These are phyloP conservation scores for Tolypocladium pustulatum DNA, from an alignment of 2,329 filamentous ascomycete genomes.

Conservation along the genomic window DNA sequence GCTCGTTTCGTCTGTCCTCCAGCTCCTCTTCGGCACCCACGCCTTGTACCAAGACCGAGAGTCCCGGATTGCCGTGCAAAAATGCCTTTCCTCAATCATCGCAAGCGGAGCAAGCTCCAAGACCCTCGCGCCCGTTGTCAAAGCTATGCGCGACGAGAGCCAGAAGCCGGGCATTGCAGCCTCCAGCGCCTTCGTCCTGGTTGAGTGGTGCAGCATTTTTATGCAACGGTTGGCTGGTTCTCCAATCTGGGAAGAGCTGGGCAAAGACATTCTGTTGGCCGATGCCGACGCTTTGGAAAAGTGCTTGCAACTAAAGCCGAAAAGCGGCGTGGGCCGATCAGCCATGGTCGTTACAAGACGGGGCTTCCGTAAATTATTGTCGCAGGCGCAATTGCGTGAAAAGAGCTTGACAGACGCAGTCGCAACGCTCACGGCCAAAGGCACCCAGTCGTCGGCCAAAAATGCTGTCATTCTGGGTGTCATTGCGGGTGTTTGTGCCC, in stretches of 20 bases:
- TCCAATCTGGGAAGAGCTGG: conserved; percentile 52
- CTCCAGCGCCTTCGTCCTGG: conserved; percentile 73
- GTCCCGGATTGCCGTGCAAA: conserved; percentile 74
- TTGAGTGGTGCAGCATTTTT: conserved; percentile 80
- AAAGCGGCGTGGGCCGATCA: conserved; percentile 56
- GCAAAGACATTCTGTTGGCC: conserved; percentile 54
- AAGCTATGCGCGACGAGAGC: conserved; percentile 59
- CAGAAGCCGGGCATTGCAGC: conserved; percentile 68
- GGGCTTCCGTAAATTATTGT: conserved; percentile 65
- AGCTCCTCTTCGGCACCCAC: conserved; percentile 77
- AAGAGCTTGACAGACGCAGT: conserved; percentile 55
- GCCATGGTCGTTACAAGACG: conserved; percentile 70
- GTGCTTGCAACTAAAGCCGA: conserved; percentile 57
- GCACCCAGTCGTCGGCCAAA: conserved; percentile 49
- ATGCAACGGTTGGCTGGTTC: conserved; percentile 59
- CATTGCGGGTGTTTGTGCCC: conserved; percentile 75
- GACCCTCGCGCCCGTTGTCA: conserved; percentile 53
- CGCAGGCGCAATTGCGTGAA: conserved; percentile 41
- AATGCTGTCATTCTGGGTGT: conserved; percentile 75
- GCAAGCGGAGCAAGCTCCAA: conserved; percentile 42
- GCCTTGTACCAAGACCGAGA: conserved; percentile 76
- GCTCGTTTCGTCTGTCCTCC: conserved; percentile 46
- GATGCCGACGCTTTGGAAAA: conserved; percentile 68
- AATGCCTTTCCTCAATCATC: conserved; percentile 63
- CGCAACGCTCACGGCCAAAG: conserved; percentile 57